These are phyloP conservation scores for Apostasia ramifera DNA, from an alignment of 106 monocot genomes.

Conservation along the genomic window DNA sequence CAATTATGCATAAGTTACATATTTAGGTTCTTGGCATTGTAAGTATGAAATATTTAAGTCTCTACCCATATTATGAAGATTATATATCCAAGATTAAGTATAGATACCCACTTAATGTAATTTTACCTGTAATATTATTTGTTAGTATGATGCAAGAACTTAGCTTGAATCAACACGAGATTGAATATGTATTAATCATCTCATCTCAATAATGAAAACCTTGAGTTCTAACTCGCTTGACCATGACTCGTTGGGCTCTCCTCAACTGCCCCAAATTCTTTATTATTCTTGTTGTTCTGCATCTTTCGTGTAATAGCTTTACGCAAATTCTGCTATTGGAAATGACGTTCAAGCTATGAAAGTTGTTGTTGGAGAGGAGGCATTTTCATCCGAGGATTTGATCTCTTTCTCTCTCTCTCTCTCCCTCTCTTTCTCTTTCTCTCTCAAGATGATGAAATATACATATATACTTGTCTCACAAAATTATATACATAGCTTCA, in stretches of 20 bases:
- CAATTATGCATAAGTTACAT: no score
- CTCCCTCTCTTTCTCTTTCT: neutral
- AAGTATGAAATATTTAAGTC: no score
- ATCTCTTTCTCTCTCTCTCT: constrained; percentile 51
- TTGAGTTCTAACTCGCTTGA: neutral
- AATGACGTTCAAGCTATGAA: constrained; percentile 99
- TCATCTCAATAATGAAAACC: neutral
- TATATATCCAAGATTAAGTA: no score
- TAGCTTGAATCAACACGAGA: no score
- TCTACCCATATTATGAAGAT: no score
- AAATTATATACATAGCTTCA: neutral
- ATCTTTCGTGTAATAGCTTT: constrained; percentile 41
- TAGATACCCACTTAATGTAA: no score
- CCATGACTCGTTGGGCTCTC: no score
- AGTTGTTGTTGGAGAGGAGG: constrained; percentile 99
- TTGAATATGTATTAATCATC: neutral
- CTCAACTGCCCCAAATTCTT: neutral
- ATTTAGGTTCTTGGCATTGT: no score
- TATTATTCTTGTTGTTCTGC: neutral
- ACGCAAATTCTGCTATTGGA: constrained; percentile 99
- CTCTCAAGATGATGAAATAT: neutral
- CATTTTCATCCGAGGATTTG: constrained; percentile 95
- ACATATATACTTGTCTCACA: neutral
- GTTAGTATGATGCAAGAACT: no score
- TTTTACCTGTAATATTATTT: no score